Percentiles rank a stretch among this genome's conserved stretches.
Evolutionary conservation across 495 filamentous ascomycete genomes (phyloP).

Genomic region (Astrothelium macrocarpum): DNA sequence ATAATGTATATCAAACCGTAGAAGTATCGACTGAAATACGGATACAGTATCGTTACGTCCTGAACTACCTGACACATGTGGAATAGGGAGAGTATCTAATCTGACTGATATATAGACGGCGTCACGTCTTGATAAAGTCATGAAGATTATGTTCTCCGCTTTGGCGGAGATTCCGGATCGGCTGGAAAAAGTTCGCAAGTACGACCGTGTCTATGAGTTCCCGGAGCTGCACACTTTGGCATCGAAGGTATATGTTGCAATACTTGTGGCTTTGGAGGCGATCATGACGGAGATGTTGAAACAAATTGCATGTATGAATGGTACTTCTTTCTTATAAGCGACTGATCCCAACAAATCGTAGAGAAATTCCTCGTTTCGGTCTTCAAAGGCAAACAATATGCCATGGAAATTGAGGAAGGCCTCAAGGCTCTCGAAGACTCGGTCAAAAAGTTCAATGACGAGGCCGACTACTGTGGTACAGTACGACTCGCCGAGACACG

Average conservation of each 20-base stretch:
- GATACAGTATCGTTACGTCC: too few relatives aligned
- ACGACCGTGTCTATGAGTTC: not conserved
- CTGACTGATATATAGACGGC: not conserved
- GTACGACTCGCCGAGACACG: not conserved
- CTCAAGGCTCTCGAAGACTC: not conserved
- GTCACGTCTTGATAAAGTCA: not conserved
- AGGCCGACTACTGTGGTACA: not conserved
- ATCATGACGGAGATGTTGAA: not conserved
- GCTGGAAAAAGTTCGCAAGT: not conserved
- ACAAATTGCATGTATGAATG: not conserved
- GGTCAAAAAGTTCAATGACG: not conserved
- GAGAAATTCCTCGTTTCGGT: not conserved
- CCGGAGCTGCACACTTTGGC: not conserved
- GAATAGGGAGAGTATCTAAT: not conserved
- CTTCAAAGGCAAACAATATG: not conserved
- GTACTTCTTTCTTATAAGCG: not conserved
- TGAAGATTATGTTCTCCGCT: not conserved
- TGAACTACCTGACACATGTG: too few relatives aligned
- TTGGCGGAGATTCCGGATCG: not conserved
- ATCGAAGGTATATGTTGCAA: not conserved
- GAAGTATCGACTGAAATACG: too few relatives aligned
- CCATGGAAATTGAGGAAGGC: not conserved
- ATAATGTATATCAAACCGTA: too few relatives aligned
- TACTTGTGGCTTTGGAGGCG: not conserved
- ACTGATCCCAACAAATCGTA: not conserved